Base-by-base conservation (phyloP, 1,284 basidiomycete species). In the Porogramme epimiltina region DNA sequence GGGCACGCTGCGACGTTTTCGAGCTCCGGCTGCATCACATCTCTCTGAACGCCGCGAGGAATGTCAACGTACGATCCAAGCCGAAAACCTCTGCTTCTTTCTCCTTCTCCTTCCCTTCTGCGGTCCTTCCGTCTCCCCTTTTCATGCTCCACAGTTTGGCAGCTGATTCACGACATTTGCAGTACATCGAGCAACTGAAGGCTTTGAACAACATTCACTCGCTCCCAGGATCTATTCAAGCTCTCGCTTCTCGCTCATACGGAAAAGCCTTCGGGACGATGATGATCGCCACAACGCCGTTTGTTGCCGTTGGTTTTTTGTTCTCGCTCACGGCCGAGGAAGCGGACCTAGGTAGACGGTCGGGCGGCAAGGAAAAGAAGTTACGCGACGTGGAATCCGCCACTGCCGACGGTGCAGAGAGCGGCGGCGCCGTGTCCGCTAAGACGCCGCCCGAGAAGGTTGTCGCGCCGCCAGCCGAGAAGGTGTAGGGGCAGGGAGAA, bases 221-320 rank as follows among this genome's bases (percentile, higher is more conserved):
- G 25, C 37, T 54, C 31, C 41, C 43, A 31, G 28, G 16, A 5
- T 23, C 25, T 8, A 36, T 54, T 37, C 47, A 37, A 26, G 25
- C 20, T 3, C 16, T 28, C 33, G 48, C 47, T 5, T 28, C 47
- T 42, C 5, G n/a, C 6, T 40, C 53, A 4, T 55, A 55, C 33
- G 53, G 53, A 18, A 44, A 46, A 22, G 53, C 44, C 1, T 55
- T 55, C 38, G 8, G 34, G 28, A 45, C 44, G 6, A 55, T 55
- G 53, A 55, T 55, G 53, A 55, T 51, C 16, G 53, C 53, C 13
- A 55, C 53, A 15, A 44, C 42, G 38, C 46, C 46, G 5, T 48
- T 48, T 16, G 46, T 48, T 11, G 49, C 49, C 3, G 49, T 55
- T 22, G 53, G 53, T 10, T 43, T 51, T 16, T 16, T 52, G 45